Evolutionary conservation across 805 yeast genomes (phyloP).

Genomic region (Pichia californica): DNA sequence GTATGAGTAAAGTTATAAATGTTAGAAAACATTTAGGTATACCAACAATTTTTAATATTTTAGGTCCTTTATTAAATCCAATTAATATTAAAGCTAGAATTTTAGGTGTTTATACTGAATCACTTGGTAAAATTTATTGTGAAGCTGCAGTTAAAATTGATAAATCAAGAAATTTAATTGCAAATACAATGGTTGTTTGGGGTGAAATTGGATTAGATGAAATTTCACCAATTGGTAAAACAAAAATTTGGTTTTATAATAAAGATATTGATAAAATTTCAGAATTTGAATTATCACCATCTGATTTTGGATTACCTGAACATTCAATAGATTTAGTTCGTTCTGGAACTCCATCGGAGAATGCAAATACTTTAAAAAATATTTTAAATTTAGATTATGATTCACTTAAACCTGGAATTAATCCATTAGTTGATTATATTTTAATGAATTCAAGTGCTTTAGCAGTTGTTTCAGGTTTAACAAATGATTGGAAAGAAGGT

Average conservation of each 20-base stretch:
- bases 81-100: constrained; percentile 74
- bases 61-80: constrained; percentile 94
- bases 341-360: constrained; percentile 83
- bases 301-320: constrained; percentile 74
- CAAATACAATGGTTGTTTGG: constrained; percentile 77
- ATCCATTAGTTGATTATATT: constrained; percentile 85
- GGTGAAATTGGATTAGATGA: constrained; percentile 92
- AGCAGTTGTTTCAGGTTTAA: constrained; percentile 68
- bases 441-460: constrained; percentile 83
- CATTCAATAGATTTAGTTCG: constrained; percentile 63
- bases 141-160: constrained; percentile 67
- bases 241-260: constrained; percentile 67
- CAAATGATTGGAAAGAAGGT: constrained; percentile 69
- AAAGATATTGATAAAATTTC: constrained; percentile 35
- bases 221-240: constrained; percentile 80
- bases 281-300: constrained; percentile 48
- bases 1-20: constrained; percentile 76
- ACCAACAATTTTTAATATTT: constrained; percentile 88
- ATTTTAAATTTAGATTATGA: constrained; percentile 40
- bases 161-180: constrained; percentile 35
- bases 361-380: constrained; percentile 53
- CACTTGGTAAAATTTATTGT: constrained; percentile 78
- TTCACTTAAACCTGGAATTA: constrained; percentile 30
- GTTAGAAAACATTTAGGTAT: constrained; percentile 76
- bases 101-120: constrained; percentile 81